Evolutionary conservation across 2,329 filamentous ascomycete species (phyloP), one percentile per base, ranked within the genome.

Genomic region (Chaetomiaceae sp.): DNA sequence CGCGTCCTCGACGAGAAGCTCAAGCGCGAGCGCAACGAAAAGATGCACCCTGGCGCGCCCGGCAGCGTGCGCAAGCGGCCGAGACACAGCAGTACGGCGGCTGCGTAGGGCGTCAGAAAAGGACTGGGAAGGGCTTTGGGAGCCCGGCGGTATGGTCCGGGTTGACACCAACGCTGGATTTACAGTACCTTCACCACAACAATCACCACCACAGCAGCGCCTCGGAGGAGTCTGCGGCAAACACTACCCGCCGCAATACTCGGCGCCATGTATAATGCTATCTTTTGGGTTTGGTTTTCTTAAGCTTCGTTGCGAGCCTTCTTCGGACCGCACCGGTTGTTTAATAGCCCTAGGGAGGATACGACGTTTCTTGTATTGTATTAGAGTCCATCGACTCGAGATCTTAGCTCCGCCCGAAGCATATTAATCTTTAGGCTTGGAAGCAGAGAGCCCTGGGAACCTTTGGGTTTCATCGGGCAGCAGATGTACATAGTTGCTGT

Each of bases 1-100:
- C 81, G 81, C 55, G 80, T 85, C 18, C 69, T 85, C 67, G 81
- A 85, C 72, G 78, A 84, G 66, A 85, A 85, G 69, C 78, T 84
- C 73, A 82, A 81, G 75, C 73, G 80, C 60, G 81, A 85, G 64
- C 75, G 74, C 63, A 79, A 74, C 69, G 78, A 82, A 46, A 84
- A 83, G 69, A 72, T 80, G 70, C 77, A 81, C 49, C 76, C 79
- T 6, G 67, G 50, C 32, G 44, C 66, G 3, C 61, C 67, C 3
- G 67, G 71, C 61, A 80, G 77, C 64, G 75, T 67, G 7, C 77
- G 81, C 65, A 85, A 85, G 67, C 75, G 81, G 27, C 69, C 78
- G 3, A 73, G 80, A 13, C 77, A 80, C 68, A 80, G 77, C 69
- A 63, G 54, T 54, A 52, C 48, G 25, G 47, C 47, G 20, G 42